Base-by-base conservation (phyloP, 2,329 filamentous ascomycete species). In the Nannizziopsis barbatae region DNA sequence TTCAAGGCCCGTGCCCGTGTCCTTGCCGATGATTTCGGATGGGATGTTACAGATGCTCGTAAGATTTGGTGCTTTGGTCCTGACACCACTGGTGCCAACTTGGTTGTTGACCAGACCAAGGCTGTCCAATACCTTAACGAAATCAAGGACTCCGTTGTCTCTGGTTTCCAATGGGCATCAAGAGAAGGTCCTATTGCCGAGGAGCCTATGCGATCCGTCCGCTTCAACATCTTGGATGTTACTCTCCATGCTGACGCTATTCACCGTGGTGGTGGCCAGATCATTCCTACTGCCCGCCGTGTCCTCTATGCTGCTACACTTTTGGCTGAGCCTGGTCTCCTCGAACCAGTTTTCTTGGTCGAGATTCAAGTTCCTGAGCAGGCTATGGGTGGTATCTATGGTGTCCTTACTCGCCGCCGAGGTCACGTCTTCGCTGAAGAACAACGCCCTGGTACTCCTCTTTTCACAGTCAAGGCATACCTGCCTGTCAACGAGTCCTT, bases 61-160 rank as follows among this genome's bases (percentile, higher is more conserved):
- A 98, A 98, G 87, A 98, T 98, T 73, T 98, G 92, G 92, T 93
- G 86, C 71, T 98, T 98, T 76, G 92, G 92, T 74, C 92, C 92
- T 64, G 92, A 98, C 73, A 94, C 88, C 70, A 92, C 77, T 67
- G 92, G 92, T 72, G 84, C 92, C 80, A 98, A 98, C 83, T 76
- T 98, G 80, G 78, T 98, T 62, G 83, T 98, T 67, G 92, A 98
- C 75, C 92, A 96, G 84, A 95, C 90, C 80, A 98, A 96, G 86
- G 92, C 92, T 63, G 92, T 98, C 60, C 92, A 98, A 79, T 98
- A 96, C 83, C 81, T 98, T 67, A 92, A 87, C 78, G 92, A 98
- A 86, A 98, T 98, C 83, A 98, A 98, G 86, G 92, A 98, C 70
- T 96, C 90, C 54, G 84, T 96, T 62, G 89, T 96, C 67, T 96